Conservation (phyloP, 192 early-diverging fungal genomes). For the Spizellomyces punctatus region DNA sequence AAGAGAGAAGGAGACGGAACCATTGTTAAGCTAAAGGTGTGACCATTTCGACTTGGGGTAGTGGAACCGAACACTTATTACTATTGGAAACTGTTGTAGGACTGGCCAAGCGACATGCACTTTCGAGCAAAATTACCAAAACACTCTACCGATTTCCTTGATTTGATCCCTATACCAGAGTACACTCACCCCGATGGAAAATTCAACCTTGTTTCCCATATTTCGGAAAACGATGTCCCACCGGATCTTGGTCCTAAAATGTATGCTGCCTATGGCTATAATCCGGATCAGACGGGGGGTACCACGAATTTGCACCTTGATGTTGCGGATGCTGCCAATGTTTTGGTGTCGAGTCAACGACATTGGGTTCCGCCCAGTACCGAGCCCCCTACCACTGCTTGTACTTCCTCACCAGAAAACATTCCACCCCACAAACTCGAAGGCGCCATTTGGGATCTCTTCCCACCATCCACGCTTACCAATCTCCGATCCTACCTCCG, state of each 20-base stretch:
- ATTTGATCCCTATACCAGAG: slow-evolving; percentile 54
- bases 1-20: slow-evolving; percentile 3
- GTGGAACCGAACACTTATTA: neutral
- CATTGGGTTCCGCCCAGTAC: neutral
- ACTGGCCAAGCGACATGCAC: slow-evolving; percentile 68
- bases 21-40: slow-evolving; percentile 35
- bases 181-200: slow-evolving; percentile 57
- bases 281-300: slow-evolving; percentile 50
- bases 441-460: slow-evolving; percentile 32
- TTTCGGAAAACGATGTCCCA: slow-evolving; percentile 57
- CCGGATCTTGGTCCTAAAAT: slow-evolving; percentile 78
- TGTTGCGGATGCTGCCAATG: slow-evolving; percentile 78
- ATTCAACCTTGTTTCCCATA: slow-evolving; percentile 60
- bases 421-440: neutral
- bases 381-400: no score
- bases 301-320: slow-evolving; percentile 80
- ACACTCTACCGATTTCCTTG: slow-evolving; percentile 59
- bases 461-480: slow-evolving; percentile 20
- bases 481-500: slow-evolving; percentile 11
- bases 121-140: slow-evolving; percentile 56
- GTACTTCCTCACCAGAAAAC: neutral
- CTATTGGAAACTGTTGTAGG: slow-evolving; percentile 39
- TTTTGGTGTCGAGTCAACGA: slow-evolving; percentile 60
- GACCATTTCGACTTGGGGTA: slow-evolving; percentile 3
- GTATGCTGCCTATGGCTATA: slow-evolving; percentile 70